Evolutionary conservation across 2,329 filamentous ascomycete species (phyloP).

Genomic region (Epichloe sp.): DNA sequence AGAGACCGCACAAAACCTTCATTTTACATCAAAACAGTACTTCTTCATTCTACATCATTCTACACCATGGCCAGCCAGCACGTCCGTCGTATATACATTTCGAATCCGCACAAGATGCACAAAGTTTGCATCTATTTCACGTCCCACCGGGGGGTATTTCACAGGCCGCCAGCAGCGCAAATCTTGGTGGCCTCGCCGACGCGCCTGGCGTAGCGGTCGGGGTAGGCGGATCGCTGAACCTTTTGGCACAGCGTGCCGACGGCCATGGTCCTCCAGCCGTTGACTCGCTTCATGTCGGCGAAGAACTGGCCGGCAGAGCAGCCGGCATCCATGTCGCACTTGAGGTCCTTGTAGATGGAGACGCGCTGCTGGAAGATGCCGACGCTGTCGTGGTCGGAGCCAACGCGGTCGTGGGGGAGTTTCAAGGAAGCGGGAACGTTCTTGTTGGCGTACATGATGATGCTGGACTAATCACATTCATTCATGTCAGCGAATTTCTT

Average conservation of each 20-base stretch:
- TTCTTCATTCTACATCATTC: no score
- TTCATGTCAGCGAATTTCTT: neutral
- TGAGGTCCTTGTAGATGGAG: constrained; percentile 10
- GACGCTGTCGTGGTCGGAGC: constrained; percentile 12
- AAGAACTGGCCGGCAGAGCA: constrained; percentile 13
- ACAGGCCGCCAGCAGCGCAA: constrained; percentile 10
- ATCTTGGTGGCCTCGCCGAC: constrained; percentile 8
- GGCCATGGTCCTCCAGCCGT: constrained; percentile 11
- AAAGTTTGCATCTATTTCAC: neutral
- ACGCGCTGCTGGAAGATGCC: constrained; percentile 14
- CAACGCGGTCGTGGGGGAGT: constrained; percentile 9
- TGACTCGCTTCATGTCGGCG: constrained; percentile 9
- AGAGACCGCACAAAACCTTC: neutral
- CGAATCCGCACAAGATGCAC: neutral
- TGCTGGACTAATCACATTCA: constrained; percentile 6
- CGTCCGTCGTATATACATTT: neutral
- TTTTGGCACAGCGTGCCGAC: constrained; percentile 12
- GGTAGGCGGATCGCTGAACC: constrained; percentile 12
- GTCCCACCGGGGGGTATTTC: neutral
- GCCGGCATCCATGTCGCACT: constrained; percentile 11
- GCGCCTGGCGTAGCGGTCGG: constrained; percentile 9
- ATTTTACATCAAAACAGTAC: no score
- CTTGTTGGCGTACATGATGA: constrained; percentile 11
- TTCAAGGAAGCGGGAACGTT: constrained; percentile 9
- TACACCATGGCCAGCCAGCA: no score